Conservation (phyloP, 2,329 filamentous ascomycete genomes). For the Calycina marina region DNA sequence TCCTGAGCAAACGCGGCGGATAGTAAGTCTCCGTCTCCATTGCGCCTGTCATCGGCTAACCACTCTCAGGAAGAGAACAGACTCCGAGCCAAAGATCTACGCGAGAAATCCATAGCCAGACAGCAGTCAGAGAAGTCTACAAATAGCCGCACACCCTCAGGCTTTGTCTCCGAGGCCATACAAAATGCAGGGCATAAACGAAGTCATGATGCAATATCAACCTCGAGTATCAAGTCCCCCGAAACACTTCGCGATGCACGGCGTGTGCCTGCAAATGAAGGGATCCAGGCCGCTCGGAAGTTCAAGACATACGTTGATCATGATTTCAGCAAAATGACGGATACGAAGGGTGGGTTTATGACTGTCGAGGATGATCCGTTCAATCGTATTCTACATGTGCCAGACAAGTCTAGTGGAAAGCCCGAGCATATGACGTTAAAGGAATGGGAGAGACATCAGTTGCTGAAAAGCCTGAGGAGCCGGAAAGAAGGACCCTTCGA, state of each 20-base stretch:
- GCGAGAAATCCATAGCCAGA: conserved; percentile 56
- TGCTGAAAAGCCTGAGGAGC: conserved; percentile 56
- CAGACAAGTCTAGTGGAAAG: conserved; percentile 40
- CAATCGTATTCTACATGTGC: conserved; percentile 59
- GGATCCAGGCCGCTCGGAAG: conserved; percentile 57
- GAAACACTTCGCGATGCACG: conserved; percentile 55
- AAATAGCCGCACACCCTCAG: conserved; percentile 40
- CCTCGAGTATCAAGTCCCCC: conserved; percentile 26
- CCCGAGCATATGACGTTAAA: conserved; percentile 78
- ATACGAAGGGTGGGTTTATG: conserved; percentile 92
- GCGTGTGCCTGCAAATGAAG: conserved; percentile 8
- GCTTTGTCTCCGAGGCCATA: conserved; percentile 50
- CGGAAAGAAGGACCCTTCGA: conserved; percentile 75
- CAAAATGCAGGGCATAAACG: conserved; percentile 56
- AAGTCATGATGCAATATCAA: conserved; percentile 47
- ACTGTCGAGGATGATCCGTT: conserved; percentile 82
- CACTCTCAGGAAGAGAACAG: conserved; percentile 63
- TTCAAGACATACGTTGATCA: conserved; percentile 95
- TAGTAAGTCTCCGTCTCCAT: conserved; percentile 26
- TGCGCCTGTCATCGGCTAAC: conserved; percentile 2
- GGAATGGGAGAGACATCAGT: conserved; percentile 79
- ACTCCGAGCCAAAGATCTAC: conserved; percentile 75
- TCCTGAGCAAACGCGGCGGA: conserved; percentile 38
- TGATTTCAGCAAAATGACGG: conserved; percentile 94
- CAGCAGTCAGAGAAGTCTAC: conserved; percentile 27